Evolutionary conservation across 192 early-diverging fungal genomes (phyloP).

Genomic region (Chytriomyces confervae): DNA sequence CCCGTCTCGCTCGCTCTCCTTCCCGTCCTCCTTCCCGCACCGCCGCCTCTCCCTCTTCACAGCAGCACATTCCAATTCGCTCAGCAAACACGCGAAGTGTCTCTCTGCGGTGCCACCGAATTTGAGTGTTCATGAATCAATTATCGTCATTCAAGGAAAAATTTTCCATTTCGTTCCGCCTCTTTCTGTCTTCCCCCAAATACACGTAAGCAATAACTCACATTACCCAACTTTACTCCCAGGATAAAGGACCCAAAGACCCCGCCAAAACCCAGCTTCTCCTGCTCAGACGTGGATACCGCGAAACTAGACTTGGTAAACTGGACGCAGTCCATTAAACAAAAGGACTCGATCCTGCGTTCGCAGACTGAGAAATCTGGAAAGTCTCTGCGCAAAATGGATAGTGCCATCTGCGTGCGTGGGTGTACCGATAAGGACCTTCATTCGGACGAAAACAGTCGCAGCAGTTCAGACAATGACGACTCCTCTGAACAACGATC

Average conservation of each 20-base stretch:
- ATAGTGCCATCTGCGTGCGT: constrained; percentile 20
- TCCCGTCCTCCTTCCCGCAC: neutral
- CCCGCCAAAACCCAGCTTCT: neutral
- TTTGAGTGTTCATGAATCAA: too few species aligned
- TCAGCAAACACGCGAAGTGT: too few species aligned
- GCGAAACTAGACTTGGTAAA: neutral
- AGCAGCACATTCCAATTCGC: too few species aligned
- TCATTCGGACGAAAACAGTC: neutral
- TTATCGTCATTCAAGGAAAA: neutral
- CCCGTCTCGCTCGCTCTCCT: neutral
- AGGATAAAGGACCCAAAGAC: constrained; percentile 5
- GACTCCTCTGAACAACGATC: neutral
- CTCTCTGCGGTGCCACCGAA: too few species aligned
- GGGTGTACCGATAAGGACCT: neutral
- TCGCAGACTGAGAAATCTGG: neutral
- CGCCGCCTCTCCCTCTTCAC: neutral
- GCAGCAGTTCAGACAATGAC: neutral
- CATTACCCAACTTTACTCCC: too few species aligned
- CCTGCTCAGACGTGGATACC: neutral
- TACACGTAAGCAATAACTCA: too few species aligned
- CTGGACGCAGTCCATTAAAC: constrained; percentile 2
- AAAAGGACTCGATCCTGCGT: constrained; percentile 7
- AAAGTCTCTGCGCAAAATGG: neutral
- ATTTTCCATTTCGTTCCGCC: neutral
- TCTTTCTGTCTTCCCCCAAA: neutral